phyloP scores from a whole-genome alignment of 805 yeast species.

The Wickerhamomyces bovis region DNA sequence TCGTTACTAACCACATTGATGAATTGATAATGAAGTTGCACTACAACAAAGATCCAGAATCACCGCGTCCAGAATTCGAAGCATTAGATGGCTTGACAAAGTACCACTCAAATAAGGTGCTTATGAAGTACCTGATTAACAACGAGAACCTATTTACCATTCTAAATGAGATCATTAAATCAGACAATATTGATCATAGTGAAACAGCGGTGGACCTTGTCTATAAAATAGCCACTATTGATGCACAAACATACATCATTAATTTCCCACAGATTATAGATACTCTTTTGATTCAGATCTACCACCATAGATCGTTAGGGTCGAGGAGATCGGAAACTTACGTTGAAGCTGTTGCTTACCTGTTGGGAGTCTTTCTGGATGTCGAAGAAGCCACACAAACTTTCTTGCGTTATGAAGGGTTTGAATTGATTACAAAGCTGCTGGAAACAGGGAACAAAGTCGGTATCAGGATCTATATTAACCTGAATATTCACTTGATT shows the following conservation, averaged over 20 bases:
- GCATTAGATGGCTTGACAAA: not conserved
- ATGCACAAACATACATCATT: not conserved
- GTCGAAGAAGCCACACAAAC: not conserved
- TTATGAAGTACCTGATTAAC: not conserved
- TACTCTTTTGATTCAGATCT: not conserved
- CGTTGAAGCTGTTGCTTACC: not conserved
- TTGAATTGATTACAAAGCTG: slow-evolving; percentile 11
- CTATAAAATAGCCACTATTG: not conserved
- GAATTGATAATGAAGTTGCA: not conserved
- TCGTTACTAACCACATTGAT: not conserved
- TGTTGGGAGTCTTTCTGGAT: not conserved
- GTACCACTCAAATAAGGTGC: not conserved
- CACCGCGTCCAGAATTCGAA: not conserved
- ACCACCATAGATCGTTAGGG: not conserved
- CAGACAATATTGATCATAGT: not conserved
- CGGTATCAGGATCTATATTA: slow-evolving; percentile 10
- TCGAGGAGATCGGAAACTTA: not conserved
- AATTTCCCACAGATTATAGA: not conserved
- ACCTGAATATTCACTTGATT: slow-evolving; percentile 8
- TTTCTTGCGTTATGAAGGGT: slow-evolving; percentile 15
- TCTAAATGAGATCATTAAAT: not conserved
- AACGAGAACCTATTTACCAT: not conserved
- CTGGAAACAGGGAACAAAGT: slow-evolving; percentile 5
- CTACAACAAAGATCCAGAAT: not conserved
- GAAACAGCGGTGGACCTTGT: not conserved